Evolutionary conservation across 2,329 filamentous ascomycete species (phyloP), one percentile per base, ranked within the genome.

Genomic region (Colletotrichum euphorbiae): DNA sequence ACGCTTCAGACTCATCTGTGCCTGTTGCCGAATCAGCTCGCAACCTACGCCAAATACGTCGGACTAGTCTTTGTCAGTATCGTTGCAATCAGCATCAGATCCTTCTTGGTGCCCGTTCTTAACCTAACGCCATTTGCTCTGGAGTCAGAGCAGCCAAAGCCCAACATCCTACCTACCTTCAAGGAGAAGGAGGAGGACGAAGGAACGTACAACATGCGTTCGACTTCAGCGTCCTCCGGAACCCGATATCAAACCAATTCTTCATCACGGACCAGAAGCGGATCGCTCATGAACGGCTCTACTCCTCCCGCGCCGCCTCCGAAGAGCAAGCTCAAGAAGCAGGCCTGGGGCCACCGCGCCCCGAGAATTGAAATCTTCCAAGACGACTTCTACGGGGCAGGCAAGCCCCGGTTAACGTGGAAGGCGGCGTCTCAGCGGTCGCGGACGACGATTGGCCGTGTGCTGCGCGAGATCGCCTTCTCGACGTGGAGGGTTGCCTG

Each of bases 1-100:
- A 98, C 95, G 0, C 80, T 97, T 3, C 93, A 98, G 79, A 96
- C 93, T 1, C 93, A 97, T 71, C 87, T 98, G 2, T 99, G 96
- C 76, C 86, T 99, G 2, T 84, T 98, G 8, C 96, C 96, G 0
- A 93, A 95, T 77, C 94, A 98, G 78, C 83, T 98, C 11, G 87
- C 87, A 56, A 94, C 94, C 6, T 97, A 95, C 78, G 89, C 96
- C 69, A 87, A 88, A 64, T 99, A 99, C 76, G 88, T 84, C 38
- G 81, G 86, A 31, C 83, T 96, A 15, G 82, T 91, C 1, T 83
- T 84, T 19, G 72, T 89, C 5, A 84, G 81, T 21, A 50, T 89
- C 12, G 74, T 85, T 13, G 69, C 85, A 4, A 81, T 91, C 6
- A 77, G 81, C 50, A 77, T 85, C 7, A 82, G 88, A 17, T 86